Evolutionary conservation across 345 rosid genomes (phyloP).

Genomic region (Hibiscus syriacus): DNA sequence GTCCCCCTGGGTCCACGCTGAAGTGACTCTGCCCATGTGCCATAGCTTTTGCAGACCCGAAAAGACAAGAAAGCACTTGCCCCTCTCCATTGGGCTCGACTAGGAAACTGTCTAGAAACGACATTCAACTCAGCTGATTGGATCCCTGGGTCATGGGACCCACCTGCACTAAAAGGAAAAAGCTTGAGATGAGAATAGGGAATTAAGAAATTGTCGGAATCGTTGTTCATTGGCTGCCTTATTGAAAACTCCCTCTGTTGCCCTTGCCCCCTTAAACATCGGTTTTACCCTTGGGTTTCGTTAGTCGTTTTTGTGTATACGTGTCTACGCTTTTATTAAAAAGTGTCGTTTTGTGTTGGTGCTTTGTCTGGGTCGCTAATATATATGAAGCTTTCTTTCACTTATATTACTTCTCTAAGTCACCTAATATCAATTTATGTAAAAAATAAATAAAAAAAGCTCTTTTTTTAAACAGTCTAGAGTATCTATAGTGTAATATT

Average conservation of each 20-base stretch:
- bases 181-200: background rate
- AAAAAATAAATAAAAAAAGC: too few relatives aligned
- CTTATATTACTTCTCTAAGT: too few relatives aligned
- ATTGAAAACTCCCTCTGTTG: too few relatives aligned
- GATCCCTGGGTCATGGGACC: background rate
- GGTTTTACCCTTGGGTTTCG: background rate
- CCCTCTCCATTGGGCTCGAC: background rate
- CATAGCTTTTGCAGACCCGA: background rate
- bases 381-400: background rate
- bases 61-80: background rate
- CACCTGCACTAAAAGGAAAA: background rate
- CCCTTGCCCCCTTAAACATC: background rate
- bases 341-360: too few relatives aligned
- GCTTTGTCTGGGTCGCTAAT: too few relatives aligned
- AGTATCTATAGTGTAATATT: too few relatives aligned
- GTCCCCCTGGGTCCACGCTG: background rate
- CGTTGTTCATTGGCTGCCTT: background rate
- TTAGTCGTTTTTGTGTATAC: background rate
- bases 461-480: too few relatives aligned
- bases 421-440: too few relatives aligned
- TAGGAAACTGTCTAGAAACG: background rate
- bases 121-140: background rate
- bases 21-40: background rate
- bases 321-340: too few relatives aligned
- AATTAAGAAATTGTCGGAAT: background rate